Percentiles rank a stretch among this genome's conserved stretches.
These are phyloP conservation scores for Petunia secreta DNA, from an alignment of 257 asterid species.

Conservation along the genomic window DNA sequence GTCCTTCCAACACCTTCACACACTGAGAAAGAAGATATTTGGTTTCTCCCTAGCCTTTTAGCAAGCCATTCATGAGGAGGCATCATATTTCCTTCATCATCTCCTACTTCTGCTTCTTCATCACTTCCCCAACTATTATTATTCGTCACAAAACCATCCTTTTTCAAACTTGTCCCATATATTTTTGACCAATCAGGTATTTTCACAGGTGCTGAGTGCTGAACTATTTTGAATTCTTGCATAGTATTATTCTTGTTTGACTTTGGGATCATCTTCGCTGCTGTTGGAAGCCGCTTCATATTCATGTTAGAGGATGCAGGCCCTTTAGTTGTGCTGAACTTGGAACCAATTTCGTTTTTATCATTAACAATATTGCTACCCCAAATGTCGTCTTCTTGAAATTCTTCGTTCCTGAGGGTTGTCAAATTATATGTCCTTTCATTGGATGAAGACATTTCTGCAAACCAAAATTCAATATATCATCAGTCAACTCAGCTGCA, in stretches of 20 bases:
- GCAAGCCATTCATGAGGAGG: constrained; percentile 70
- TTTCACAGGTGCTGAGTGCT: neutral
- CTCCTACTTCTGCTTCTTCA: constrained; percentile 42
- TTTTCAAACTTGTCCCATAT: constrained; percentile 35
- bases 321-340: neutral
- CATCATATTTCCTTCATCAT: constrained; percentile 24
- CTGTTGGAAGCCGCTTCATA: neutral
- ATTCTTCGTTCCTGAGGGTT: neutral
- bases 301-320: neutral
- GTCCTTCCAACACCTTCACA: constrained; percentile 74
- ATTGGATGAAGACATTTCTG: constrained; percentile 1
- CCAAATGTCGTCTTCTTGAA: constrained; percentile 24
- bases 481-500: neutral
- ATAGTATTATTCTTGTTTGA: neutral
- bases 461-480: neutral
- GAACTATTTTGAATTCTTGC: neutral
- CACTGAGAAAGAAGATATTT: constrained; percentile 53
- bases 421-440: neutral
- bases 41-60: constrained; percentile 39
- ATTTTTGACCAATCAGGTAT: constrained; percentile 64
- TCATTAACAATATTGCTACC: neutral
- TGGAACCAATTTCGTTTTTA: neutral
- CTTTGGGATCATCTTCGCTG: constrained; percentile 13
- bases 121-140: constrained; percentile 43
- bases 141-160: neutral